Evolutionary conservation across 2,329 filamentous ascomycete species (phyloP).

Genomic region (Fusarium brachygibbosum): DNA sequence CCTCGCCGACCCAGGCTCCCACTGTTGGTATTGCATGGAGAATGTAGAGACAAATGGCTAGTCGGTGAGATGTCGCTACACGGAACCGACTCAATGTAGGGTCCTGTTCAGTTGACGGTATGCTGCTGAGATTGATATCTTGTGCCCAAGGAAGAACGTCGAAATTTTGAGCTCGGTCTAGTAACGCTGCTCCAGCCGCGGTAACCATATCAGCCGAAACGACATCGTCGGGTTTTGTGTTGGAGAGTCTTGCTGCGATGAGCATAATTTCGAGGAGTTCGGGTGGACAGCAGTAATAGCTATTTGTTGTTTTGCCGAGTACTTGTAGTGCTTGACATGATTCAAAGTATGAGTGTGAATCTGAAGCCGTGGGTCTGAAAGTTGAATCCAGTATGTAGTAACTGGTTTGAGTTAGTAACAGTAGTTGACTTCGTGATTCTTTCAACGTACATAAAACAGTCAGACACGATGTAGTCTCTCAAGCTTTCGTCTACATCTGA

Average conservation of each 20-base stretch:
- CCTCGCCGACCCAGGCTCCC: conserved; percentile 43
- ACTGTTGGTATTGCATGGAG: conserved; percentile 56
- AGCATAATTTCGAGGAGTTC: conserved; percentile 61
- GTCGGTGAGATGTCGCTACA: conserved; percentile 59
- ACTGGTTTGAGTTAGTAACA: conserved; percentile 45
- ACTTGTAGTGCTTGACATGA: conserved; percentile 55
- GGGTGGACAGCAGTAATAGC: conserved; percentile 63
- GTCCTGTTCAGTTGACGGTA: conserved; percentile 53
- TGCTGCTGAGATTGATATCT: conserved; percentile 53
- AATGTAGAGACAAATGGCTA: conserved; percentile 63
- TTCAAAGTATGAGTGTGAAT: conserved; percentile 53
- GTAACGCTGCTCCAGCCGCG: conserved; percentile 51
- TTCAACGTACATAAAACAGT: conserved; percentile 60
- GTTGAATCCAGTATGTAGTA: conserved; percentile 63
- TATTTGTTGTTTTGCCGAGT: conserved; percentile 58
- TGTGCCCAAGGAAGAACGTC: conserved; percentile 60
- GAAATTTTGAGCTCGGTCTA: conserved; percentile 56
- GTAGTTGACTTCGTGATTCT: not conserved
- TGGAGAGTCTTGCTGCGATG: conserved; percentile 58
- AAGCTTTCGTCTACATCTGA: conserved; percentile 54
- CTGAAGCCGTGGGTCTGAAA: conserved; percentile 55
- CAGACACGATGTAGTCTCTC: conserved; percentile 62
- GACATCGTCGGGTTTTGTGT: conserved; percentile 46
- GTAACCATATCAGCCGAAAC: conserved; percentile 51
- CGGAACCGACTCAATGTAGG: conserved; percentile 56